Percentiles rank a stretch among this genome's conserved stretches.
These are phyloP conservation scores for Ramaria sp. DNA, from an alignment of 768 basidiomycete species.

Conservation along the genomic window DNA sequence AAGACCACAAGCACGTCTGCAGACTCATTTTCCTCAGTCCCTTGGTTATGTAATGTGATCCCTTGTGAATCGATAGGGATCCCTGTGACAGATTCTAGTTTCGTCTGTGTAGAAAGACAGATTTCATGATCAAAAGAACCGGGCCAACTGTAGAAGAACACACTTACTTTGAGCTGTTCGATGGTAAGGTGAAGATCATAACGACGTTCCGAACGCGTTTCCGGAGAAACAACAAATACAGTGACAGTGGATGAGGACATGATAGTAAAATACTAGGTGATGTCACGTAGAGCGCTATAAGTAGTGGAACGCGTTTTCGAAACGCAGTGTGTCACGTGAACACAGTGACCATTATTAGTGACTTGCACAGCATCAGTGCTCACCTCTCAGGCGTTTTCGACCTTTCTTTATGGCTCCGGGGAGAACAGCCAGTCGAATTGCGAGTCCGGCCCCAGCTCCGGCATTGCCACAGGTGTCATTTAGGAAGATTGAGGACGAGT, in stretches of 20 bases:
- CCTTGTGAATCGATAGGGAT: constrained; percentile 65
- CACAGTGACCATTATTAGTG: not conserved
- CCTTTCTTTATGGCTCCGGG: constrained; percentile 3
- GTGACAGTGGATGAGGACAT: constrained; percentile 31
- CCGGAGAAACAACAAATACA: constrained; percentile 74
- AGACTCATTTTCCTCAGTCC: constrained; percentile 29
- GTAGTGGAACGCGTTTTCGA: not conserved
- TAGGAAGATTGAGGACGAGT: constrained; percentile 51
- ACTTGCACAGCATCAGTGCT: not conserved
- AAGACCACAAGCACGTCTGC: constrained; percentile 39
- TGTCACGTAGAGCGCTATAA: too few relatives aligned
- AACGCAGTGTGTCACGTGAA: not conserved
- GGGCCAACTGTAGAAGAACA: not conserved
- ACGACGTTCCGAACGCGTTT: constrained; percentile 84
- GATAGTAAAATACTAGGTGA: too few relatives aligned
- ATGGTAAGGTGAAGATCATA: constrained; percentile 69
- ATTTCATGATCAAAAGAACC: not conserved
- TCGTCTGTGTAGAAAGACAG: constrained; percentile 35
- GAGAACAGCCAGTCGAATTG: not conserved
- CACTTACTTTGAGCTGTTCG: constrained; percentile 80
- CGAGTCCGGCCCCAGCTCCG: constrained; percentile 21
- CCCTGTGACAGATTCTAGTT: constrained; percentile 87
- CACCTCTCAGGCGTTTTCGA: not conserved
- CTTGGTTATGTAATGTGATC: constrained; percentile 52
- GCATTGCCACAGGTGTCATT: constrained; percentile 58